phyloP scores from a whole-genome alignment of 768 basidiomycete species.

The Mycena galericulata region DNA sequence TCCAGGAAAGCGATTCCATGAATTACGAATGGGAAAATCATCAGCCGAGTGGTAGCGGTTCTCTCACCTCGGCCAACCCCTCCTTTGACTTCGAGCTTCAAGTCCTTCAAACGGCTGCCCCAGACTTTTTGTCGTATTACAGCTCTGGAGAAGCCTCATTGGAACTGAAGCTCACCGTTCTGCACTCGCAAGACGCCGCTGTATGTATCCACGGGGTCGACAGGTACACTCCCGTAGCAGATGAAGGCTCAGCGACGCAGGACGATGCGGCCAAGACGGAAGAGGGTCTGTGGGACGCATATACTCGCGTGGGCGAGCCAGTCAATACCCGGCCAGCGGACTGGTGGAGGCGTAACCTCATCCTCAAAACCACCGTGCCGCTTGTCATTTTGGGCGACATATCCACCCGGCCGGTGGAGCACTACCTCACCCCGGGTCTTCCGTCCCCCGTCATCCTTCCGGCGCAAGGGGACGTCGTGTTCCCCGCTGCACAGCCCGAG shows the following conservation, averaged over 20 bases:
- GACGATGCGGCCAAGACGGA: constrained; percentile 4
- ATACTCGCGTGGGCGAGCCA: constrained; percentile 1
- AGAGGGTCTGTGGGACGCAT: constrained; percentile 22
- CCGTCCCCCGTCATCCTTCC: constrained; percentile 1
- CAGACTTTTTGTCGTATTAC: constrained; percentile 21
- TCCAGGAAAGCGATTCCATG: not conserved
- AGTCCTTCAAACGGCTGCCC: not conserved
- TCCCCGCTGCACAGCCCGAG: constrained; percentile 10
- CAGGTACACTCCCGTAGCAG: not conserved
- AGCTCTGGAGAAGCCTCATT: not conserved
- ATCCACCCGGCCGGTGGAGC: not conserved
- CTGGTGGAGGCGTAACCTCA: not conserved
- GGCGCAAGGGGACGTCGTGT: not conserved
- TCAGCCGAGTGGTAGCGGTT: not conserved
- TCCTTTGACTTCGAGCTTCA: constrained; percentile 18
- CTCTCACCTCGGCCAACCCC: not conserved
- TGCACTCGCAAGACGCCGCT: constrained; percentile 11
- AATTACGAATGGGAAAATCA: not conserved
- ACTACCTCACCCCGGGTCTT: constrained; percentile 3
- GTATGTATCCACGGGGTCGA: not conserved
- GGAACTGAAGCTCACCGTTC: not conserved
- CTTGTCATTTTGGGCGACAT: constrained; percentile 4
- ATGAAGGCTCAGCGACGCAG: not conserved
- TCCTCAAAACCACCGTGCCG: not conserved
- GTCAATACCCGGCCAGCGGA: not conserved